Base-by-base conservation (phyloP, 2,329 filamentous ascomycete species). In the Balansia obtecta region DNA sequence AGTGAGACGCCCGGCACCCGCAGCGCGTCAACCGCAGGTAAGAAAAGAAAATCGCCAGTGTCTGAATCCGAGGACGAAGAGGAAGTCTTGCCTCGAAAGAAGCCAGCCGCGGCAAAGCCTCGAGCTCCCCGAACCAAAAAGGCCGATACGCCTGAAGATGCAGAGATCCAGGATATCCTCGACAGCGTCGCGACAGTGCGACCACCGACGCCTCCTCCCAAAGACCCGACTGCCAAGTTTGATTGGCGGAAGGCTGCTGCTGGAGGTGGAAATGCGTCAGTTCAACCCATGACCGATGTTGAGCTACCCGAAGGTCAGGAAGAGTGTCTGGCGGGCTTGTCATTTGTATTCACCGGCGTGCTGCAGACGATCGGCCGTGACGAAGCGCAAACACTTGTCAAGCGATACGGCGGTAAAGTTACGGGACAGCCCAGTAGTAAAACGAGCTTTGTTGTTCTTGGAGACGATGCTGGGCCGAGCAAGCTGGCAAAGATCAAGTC, bases 331-430 rank as follows among this genome's bases (percentile, higher is more conserved):
- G 83, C 83, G 50, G 93, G 94, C 0, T 74, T 97, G 50, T 86
- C 82, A 0, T 98, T 98, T 62, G 93, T 98, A 30, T 98, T 98
- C 60, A 98, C 94, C 0, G 93, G 93, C 22, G 76, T 96, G 22
- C 72, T 97, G 39, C 79, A 86, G 53, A 83, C 79, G 0, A 78
- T 97, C 51, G 83, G 86, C 43, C 82, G 93, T 53, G 89, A 95
- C 6, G 89, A 95, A 59, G 91, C 81, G 1, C 84, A 90, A 56
- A 82, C 79, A 42, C 72, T 98, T 16, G 88, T 97, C 51, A 98
- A 98, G 66, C 82, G 84, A 54, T 94, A 96, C 64, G 94, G 93
- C 41, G 93, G 93, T 49, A 97, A 95, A 68, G 83, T 95, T 22
- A 95, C 85, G 10, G 75, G 73, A 10, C 83, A 81, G 5, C 93